These are phyloP conservation scores for Phytomonas francai DNA, from an alignment of 208 protist genomes.

Conservation along the genomic window DNA sequence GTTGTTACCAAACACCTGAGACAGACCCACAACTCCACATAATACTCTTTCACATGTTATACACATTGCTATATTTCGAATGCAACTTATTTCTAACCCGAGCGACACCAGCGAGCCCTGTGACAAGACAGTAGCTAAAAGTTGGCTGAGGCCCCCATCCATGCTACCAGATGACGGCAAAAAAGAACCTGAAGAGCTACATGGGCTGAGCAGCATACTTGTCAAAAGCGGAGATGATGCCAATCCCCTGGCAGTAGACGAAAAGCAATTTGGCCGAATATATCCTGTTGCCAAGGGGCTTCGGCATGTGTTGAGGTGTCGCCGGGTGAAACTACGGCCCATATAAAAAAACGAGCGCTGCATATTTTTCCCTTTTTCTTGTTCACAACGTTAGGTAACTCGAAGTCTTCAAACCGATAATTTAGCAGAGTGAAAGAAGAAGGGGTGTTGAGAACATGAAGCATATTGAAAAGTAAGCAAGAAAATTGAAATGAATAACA, in stretches of 20 bases:
- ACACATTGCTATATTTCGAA: slow-evolving; percentile 86
- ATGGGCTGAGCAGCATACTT: slow-evolving; percentile 19
- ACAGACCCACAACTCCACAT: slow-evolving; percentile 23
- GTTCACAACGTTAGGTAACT: slow-evolving; percentile 1
- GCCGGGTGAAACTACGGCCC: slow-evolving; percentile 68
- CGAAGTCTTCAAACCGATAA: not conserved
- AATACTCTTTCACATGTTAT: slow-evolving; percentile 87
- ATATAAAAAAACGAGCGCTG: slow-evolving; percentile 77
- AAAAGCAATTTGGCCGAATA: slow-evolving; percentile 52
- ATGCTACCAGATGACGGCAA: slow-evolving; percentile 14
- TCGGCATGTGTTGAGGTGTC: slow-evolving; percentile 69
- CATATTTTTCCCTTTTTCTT: slow-evolving; percentile 26
- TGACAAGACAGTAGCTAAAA: slow-evolving; percentile 39
- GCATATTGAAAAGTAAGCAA: not conserved
- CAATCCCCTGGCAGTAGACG: slow-evolving; percentile 31
- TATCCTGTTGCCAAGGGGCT: slow-evolving; percentile 77
- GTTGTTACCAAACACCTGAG: not conserved
- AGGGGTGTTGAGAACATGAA: not conserved
- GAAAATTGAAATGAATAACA: slow-evolving; percentile 1
- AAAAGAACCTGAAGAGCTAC: slow-evolving; percentile 12
- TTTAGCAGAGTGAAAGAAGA: not conserved
- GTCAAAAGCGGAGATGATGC: slow-evolving; percentile 31
- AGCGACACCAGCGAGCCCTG: slow-evolving; percentile 30
- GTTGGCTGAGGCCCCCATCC: slow-evolving; percentile 33
- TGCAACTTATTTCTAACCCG: slow-evolving; percentile 36